A percentile compares a stretch with the other conserved stretches of the same genome.
These are phyloP conservation scores for Podospora pseudoanserina DNA, from an alignment of 495 filamentous ascomycete genomes.

Conservation along the genomic window DNA sequence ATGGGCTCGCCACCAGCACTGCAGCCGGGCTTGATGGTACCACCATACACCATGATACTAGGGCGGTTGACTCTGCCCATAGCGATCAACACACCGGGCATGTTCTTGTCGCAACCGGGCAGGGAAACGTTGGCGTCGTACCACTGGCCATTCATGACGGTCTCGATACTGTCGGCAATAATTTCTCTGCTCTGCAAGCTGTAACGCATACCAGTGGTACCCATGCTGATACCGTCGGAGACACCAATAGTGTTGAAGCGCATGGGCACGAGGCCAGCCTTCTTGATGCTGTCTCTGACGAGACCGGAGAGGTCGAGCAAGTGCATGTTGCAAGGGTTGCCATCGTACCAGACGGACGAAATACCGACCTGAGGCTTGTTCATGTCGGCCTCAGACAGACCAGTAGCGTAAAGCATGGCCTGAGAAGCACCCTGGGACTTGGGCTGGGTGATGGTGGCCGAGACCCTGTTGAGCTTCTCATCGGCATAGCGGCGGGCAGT, in stretches of 20 bases:
- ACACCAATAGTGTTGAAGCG: conserved; percentile 99
- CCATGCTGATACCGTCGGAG: conserved; percentile 80
- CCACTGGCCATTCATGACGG: conserved; percentile 98
- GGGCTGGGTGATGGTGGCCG: conserved; percentile 81
- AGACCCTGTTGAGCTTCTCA: conserved; percentile 72
- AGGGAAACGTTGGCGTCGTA: conserved; percentile 98
- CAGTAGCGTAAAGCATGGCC: conserved; percentile 97
- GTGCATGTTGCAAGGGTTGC: conserved; percentile 99
- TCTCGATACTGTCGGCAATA: conserved; percentile 97
- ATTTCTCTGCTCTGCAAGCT: conserved; percentile 90
- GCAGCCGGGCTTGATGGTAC: conserved; percentile 89
- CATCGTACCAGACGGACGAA: conserved; percentile 83
- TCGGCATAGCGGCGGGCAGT: conserved; percentile 41
- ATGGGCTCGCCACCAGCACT: conserved; percentile 72
- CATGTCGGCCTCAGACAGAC: conserved; percentile 78
- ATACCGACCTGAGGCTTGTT: conserved; percentile 95
- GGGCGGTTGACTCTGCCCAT: conserved; percentile 95
- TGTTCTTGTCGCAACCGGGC: conserved; percentile 99
- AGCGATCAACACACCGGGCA: conserved; percentile 97
- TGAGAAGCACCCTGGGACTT: conserved; percentile 97
- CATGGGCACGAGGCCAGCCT: conserved; percentile 73
- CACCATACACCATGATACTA: conserved; percentile 95
- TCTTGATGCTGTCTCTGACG: conserved; percentile 80
- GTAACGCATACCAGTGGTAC: conserved; percentile 86
- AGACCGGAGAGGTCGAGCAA: conserved; percentile 79